Conservation (phyloP, 2,329 filamentous ascomycete genomes). For the Parascedosporium putredinis region DNA sequence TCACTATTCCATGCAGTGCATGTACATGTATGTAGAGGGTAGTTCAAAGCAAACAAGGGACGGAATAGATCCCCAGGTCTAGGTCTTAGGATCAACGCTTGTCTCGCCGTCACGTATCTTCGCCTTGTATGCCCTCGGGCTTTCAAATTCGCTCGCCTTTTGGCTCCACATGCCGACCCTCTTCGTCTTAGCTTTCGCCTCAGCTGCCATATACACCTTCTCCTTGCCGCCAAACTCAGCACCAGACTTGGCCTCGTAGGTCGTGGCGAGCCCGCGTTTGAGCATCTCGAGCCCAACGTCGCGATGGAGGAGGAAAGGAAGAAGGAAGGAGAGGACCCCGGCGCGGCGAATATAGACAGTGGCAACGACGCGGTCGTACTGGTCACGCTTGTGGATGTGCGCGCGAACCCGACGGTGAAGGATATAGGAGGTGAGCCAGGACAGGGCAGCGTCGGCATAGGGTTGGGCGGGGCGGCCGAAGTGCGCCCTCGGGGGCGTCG, state of each 20-base stretch:
- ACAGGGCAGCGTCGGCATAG: constrained; percentile 66
- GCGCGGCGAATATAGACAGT: constrained; percentile 63
- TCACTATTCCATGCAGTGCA: no score
- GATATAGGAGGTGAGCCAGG: constrained; percentile 69
- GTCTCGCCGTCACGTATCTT: constrained; percentile 8
- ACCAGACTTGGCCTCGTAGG: constrained; percentile 87
- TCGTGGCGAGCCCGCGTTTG: constrained; percentile 70
- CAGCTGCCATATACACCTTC: constrained; percentile 52
- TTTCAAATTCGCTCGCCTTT: constrained; percentile 58
- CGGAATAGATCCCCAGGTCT: neutral
- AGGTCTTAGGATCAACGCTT: neutral
- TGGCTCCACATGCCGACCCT: constrained; percentile 68
- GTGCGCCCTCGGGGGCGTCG: constrained; percentile 87
- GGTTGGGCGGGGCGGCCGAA: constrained; percentile 86
- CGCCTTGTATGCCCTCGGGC: constrained; percentile 78
- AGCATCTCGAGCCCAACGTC: constrained; percentile 91
- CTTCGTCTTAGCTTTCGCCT: constrained; percentile 54
- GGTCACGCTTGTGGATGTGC: constrained; percentile 76
- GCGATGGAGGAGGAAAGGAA: constrained; percentile 56
- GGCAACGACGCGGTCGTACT: constrained; percentile 84
- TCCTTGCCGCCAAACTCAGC: constrained; percentile 74
- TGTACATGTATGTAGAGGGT: no score
- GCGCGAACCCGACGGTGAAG: constrained; percentile 64
- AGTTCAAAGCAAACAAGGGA: no score
- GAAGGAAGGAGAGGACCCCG: constrained; percentile 22